phyloP scores from a whole-genome alignment of 1,139 yeast genomes.

The Geotrichum bryndzae region DNA sequence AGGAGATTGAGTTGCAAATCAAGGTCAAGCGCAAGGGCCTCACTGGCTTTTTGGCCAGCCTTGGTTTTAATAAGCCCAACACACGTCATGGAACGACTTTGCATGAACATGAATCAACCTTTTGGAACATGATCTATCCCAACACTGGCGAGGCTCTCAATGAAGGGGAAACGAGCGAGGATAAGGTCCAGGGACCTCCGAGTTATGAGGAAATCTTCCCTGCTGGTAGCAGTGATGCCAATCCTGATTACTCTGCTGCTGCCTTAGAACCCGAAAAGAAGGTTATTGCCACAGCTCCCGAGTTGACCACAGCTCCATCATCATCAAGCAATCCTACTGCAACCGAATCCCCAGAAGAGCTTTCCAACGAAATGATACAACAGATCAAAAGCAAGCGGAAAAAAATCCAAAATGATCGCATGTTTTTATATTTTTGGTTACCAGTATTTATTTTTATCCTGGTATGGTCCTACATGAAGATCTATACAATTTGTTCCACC shows the following conservation, averaged over 20 bases:
- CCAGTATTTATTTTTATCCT: constrained; percentile 31
- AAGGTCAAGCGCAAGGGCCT: constrained; percentile 8
- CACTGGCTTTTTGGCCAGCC: neutral
- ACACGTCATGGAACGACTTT: neutral
- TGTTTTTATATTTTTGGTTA: constrained; percentile 74
- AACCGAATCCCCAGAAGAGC: constrained; percentile 16
- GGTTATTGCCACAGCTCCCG: neutral
- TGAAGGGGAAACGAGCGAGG: neutral
- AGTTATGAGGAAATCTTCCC: constrained; percentile 81
- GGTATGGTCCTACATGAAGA: constrained; percentile 25
- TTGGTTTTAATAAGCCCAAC: constrained; percentile 1
- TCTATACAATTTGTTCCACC: constrained; percentile 4
- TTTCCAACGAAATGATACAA: constrained; percentile 26
- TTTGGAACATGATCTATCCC: constrained; percentile 11
- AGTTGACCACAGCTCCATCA: constrained; percentile 21
- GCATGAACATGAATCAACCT: constrained; percentile 3
- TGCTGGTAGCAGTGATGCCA: constrained; percentile 42
- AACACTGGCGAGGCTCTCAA: constrained; percentile 10
- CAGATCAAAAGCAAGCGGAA: constrained; percentile 37
- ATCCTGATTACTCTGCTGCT: constrained; percentile 34
- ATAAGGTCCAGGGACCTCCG: constrained; percentile 41
- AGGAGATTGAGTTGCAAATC: constrained; percentile 14
- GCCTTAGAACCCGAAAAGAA: constrained; percentile 22
- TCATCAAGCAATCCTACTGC: constrained; percentile 2
- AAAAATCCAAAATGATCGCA: constrained; percentile 70